Base-by-base conservation (phyloP, 257 asterid species). In the Cinchona pubescens region DNA sequence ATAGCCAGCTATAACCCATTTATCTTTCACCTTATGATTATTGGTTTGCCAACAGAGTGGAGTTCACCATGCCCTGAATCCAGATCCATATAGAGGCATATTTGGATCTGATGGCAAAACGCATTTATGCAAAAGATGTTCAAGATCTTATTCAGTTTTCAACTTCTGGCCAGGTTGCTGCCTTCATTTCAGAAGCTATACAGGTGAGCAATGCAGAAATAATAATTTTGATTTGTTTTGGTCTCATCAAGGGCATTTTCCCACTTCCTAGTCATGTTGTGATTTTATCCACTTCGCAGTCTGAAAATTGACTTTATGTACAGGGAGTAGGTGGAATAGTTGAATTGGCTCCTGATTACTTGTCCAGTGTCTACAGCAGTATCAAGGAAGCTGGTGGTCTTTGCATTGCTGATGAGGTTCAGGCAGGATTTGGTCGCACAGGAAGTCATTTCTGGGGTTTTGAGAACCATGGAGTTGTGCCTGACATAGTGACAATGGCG, bases 391-490 rank as follows among this genome's bases (percentile, higher is more conserved):
- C 81, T 1, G 95, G 97, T 16, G 97, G 97, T 9, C 79, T 91
- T 40, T 89, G 95, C 76, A 89, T 91, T 23, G 88, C 95, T 3
- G 97, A 91, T 34, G 97, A 91, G 87, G 91, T 91, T 37, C 97
- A 91, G 64, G 79, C 87, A 7, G 95, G 97, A 58, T 88, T 85
- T 73, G 95, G 88, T 71, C 91, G 96, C 42, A 83, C 85, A 0
- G 96, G 96, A 43, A 85, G 78, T 86, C 89, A 91, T 68, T 91
- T 89, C 58, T 91, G 97, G 97, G 97, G 93, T 42, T 91, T 91
- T 56, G 81, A 91, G 71, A 37, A 74, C 53, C 96, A 91, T 27
- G 96, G 86, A 0, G 90, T 91, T 21, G 91, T 91, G 68, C 96
- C 96, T 21, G 95, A 91, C 74, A 91, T 91, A 37, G 96, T 91